Evolutionary conservation across 768 basidiomycete species (phyloP), one percentile per base, ranked within the genome.

Genomic region (Crucibulum laeve): DNA sequence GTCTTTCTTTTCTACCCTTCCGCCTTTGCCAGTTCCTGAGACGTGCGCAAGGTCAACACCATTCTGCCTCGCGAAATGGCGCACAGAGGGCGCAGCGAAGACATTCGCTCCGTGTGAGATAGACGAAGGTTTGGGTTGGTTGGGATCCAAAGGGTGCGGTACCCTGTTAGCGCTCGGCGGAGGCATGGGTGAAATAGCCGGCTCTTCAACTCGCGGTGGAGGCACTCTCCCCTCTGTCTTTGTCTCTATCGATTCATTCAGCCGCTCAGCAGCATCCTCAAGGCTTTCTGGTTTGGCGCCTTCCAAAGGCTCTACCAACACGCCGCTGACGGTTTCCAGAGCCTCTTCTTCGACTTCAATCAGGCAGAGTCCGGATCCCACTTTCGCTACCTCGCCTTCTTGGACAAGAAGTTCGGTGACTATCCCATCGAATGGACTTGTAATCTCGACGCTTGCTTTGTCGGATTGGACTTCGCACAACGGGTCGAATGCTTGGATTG

Each of bases 361-460:
- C 8, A 82, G 52, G 60, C 90, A 93, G 2, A 93, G 69, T 7
- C 80, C 80, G 15, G 75, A 65, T 24, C 91, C 90, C 14, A 92
- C 91, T 56, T 89, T 89, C 15, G 87, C 88, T 14, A 92, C 73
- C 56, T 89, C 79, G 15, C 91, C 91, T 57, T 90, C 88, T 50
- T 82, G 65, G 14, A 91, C 88, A 1, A 89, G 69, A 4, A 92
- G 62, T 49, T 86, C 74, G 48, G 75, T 80, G 37, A 93, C 67
- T 24, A 81, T 67, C 4, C 91, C 91, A 32, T 91, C 84, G 54
- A 76, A 91, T 1, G 91, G 91, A 44, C 84, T 85, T 2, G 91
- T 93, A 43, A 94, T 91, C 61, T 93, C 91, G 19, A 93, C 90
- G 61, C 81, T 86, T 1, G 89, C 90, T 61, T 92, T 92, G 75